These are phyloP conservation scores for Manihot esculenta DNA, from an alignment of 441 rosid species.

Conservation along the genomic window DNA sequence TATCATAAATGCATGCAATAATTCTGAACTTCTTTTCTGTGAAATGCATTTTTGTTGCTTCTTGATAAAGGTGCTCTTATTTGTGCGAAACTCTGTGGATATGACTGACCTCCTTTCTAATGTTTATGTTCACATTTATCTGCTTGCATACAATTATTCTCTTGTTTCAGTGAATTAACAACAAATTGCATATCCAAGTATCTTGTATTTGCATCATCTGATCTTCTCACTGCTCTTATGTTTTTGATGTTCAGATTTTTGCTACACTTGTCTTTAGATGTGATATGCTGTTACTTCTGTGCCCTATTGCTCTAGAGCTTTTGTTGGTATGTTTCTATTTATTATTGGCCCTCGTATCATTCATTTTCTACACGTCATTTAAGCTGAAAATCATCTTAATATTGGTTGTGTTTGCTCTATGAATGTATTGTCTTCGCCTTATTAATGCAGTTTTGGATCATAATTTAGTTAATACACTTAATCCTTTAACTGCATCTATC, in stretches of 20 bases:
- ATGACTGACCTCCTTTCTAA: neutral
- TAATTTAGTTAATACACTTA: neutral
- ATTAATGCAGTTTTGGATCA: neutral
- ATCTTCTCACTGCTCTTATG: slow-evolving; percentile 16
- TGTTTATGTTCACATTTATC: neutral
- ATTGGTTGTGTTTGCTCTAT: neutral
- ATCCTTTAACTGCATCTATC: neutral
- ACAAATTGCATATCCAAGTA: slow-evolving; percentile 6
- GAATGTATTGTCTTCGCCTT: neutral
- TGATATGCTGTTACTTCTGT: slow-evolving; percentile 73
- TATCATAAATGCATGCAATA: neutral
- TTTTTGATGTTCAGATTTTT: slow-evolving; percentile 58
- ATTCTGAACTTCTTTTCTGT: neutral
- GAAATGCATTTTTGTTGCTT: neutral
- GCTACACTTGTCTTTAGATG: slow-evolving; percentile 78
- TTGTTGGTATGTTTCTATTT: slow-evolving; percentile 62
- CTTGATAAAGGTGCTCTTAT: slow-evolving; percentile 1
- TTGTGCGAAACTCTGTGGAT: neutral
- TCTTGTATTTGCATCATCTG: slow-evolving; percentile 24
- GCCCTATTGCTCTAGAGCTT: slow-evolving; percentile 75
- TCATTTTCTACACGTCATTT: neutral
- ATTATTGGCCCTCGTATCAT: neutral
- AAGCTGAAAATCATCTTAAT: slow-evolving; percentile 1
- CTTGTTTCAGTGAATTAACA: neutral
- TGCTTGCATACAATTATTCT: neutral